Evolutionary conservation across 805 yeast genomes (phyloP).

Genomic region (Maudiozyma barnettii): DNA sequence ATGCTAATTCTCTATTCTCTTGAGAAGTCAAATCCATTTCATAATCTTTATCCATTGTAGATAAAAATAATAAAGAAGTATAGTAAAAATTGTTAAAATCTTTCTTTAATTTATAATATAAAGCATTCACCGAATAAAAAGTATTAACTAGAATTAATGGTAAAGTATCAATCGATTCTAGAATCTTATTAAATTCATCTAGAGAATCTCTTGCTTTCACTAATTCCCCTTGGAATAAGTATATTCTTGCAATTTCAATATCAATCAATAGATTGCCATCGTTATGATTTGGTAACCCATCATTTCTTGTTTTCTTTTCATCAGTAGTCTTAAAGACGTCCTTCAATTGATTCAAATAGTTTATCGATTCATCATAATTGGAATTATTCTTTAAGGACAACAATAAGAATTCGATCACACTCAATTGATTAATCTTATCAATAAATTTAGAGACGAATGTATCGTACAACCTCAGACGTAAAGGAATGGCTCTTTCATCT

Average conservation of each 20-base stretch:
- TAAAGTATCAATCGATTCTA: constrained; percentile 48
- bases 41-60: constrained; percentile 47
- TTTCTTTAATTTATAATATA: constrained; percentile 59
- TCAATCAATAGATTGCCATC: constrained; percentile 53
- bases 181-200: constrained; percentile 46
- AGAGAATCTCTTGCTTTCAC: constrained; percentile 59
- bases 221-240: constrained; percentile 45
- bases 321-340: constrained; percentile 37
- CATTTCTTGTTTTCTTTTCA: constrained; percentile 26
- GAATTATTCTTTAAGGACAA: constrained; percentile 38
- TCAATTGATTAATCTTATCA: constrained; percentile 67
- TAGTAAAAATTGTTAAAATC: constrained; percentile 79
- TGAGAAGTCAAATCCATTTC: constrained; percentile 7
- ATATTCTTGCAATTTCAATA: constrained; percentile 66
- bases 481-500: constrained; percentile 39
- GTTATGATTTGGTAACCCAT: constrained; percentile 32
- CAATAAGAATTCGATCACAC: constrained; percentile 66
- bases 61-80: constrained; percentile 71
- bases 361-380: constrained; percentile 40
- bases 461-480: constrained; percentile 60
- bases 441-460: constrained; percentile 60
- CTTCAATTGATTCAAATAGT: constrained; percentile 37
- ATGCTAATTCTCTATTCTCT: constrained; percentile 45
- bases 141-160: constrained; percentile 70
- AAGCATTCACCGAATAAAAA: constrained; percentile 70